Evolutionary conservation across 139 green algal species (phyloP), one percentile per base, ranked within the genome.

Genomic region (Chlorella sp.): DNA sequence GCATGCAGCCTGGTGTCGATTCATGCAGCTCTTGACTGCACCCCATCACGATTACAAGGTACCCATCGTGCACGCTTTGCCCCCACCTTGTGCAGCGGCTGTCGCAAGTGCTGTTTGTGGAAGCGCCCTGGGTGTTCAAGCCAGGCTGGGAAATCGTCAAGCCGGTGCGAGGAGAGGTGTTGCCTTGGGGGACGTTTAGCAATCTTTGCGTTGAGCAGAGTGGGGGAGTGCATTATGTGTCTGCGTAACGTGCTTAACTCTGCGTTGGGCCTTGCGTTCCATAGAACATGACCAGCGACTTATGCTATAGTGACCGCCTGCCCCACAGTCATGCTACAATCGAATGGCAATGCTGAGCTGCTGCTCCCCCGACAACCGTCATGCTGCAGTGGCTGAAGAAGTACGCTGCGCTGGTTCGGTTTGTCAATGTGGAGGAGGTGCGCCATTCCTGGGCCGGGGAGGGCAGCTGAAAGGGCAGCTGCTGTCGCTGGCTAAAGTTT

Each of bases 51-150:
- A n/a, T n/a, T n/a, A n/a, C n/a, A n/a, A n/a, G n/a, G n/a, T n/a
- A n/a, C n/a, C n/a, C n/a, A n/a, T n/a, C 7, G 44, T 28, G 34
- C 32, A 4, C 15, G 23, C 1, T 74, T 5, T 41, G 18, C 73
- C 73, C 47, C 26, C 26, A 88, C 95, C 96, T 2, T 94, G 94
- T 60, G 57, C 76, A 82, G 86, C 87, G 95, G 1, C 87, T 99
- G 56, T 92, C 91, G 1, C 94, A 99, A 82, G 96, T 98, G 69
- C 89, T 99, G 69, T 89, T 99, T 67, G 93, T 99, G 41, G 97
- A 99, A 23, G 94, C 97, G 3, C 97, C 97, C 25, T 98, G 94
- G 92, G 91, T 97, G 47, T 99, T 99, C 87, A 91, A 93, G 76
- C 94, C 94, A 6, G 91, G 92, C 13, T 99, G 96, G 95, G 90